These are phyloP conservation scores for Fusarium secorum DNA, from an alignment of 2,329 filamentous ascomycete species.

Conservation along the genomic window DNA sequence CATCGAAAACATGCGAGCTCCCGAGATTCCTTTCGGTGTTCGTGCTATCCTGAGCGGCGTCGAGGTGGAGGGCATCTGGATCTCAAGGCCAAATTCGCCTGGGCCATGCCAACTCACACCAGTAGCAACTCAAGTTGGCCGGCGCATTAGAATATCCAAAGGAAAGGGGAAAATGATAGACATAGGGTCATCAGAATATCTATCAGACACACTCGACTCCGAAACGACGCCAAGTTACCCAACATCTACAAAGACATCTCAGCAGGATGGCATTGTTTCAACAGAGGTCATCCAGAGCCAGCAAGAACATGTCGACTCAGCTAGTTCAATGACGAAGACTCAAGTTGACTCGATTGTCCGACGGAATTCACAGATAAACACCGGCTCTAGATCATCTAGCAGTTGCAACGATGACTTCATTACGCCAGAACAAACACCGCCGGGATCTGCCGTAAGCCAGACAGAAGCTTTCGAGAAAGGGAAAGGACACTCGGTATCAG, in stretches of 20 bases:
- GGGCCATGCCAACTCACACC: constrained; percentile 36
- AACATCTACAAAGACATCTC: background rate
- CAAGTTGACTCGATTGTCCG: background rate
- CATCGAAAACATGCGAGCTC: constrained; percentile 49
- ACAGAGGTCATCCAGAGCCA: background rate
- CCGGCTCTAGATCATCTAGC: background rate
- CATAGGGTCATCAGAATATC: background rate
- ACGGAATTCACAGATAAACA: background rate
- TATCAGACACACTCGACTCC: background rate
- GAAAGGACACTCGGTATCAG: background rate
- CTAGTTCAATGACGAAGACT: background rate
- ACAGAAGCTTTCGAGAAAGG: background rate
- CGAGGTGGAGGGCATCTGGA: constrained; percentile 86
- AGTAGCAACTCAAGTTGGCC: constrained; percentile 36
- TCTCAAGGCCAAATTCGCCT: constrained; percentile 62
- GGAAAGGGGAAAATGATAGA: constrained; percentile 35
- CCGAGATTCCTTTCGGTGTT: constrained; percentile 84
- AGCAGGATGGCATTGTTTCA: constrained; percentile 7
- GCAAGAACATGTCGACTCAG: background rate
- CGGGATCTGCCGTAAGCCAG: background rate
- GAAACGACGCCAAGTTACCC: background rate
- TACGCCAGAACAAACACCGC: constrained; percentile 11
- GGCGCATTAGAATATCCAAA: constrained; percentile 20
- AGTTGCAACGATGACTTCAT: constrained; percentile 17
- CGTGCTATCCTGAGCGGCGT: constrained; percentile 84